Evolutionary conservation across 2,329 filamentous ascomycete genomes (phyloP).

Genomic region (Penicillium janthinellum): DNA sequence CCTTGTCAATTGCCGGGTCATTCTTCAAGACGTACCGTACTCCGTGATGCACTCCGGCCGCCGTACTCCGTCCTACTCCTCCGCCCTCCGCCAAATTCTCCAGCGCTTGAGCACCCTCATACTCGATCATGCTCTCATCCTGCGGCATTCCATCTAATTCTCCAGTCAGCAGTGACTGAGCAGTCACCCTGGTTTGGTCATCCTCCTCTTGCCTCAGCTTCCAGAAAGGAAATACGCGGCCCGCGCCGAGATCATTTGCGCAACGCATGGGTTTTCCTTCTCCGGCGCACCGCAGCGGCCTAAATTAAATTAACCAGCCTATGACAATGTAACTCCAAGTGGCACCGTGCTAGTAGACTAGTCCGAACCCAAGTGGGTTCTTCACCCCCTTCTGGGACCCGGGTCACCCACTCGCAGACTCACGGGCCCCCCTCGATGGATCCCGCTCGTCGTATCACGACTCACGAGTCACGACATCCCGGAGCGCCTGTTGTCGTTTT

Average conservation of each 20-base stretch:
- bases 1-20: not conserved
- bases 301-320: conserved; percentile 3
- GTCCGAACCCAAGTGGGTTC: conserved; percentile 10
- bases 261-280: not conserved
- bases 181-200: not conserved
- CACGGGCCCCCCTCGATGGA: not conserved
- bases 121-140: not conserved
- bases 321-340: not conserved
- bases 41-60: not conserved
- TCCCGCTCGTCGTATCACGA: not conserved
- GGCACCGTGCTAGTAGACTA: not conserved
- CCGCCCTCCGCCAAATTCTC: not conserved
- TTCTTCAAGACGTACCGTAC: not conserved
- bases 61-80: not conserved
- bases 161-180: too few species aligned
- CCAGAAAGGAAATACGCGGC: conserved; percentile 15
- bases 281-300: not conserved
- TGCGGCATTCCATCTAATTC: not conserved
- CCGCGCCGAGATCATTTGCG: conserved; percentile 18
- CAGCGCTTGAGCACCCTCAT: too few species aligned
- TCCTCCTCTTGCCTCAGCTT: not conserved
- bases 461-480: not conserved
- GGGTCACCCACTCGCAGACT: not conserved
- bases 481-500: not conserved
- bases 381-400: conserved; percentile 7